Evolutionary conservation across 345 rosid genomes (phyloP), one percentile per base, ranked within the genome.

Genomic region (Luvunga scandens): DNA sequence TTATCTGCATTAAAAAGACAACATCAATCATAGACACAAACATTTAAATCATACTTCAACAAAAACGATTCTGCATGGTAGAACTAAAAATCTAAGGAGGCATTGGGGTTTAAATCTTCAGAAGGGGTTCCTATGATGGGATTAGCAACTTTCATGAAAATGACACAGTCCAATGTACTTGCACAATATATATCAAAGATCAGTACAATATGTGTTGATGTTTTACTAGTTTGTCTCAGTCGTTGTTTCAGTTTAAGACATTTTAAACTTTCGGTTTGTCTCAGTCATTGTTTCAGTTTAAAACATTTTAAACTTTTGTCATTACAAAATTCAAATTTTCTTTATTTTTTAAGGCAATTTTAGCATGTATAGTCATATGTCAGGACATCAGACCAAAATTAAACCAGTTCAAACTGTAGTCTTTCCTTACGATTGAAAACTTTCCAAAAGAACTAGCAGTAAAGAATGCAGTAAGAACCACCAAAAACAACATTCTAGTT

Each of bases 1-100:
- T 92, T 81, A 96, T 94, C 98, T 96, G 93, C 42, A 81, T 76
- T 71, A 55, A 77, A 68, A 39, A 60, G 25, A 81, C 64, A 67
- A 69, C 42, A 25, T 34, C 33, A 68, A 42, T 18, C 36, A 77
- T 33, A 53, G 67, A 13, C 6, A 60, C 61, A 60, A 62, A 39
- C 9, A 38, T 31, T 73, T 24, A 77, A 48, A 64, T 30, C 45
- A 55, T 28, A 28, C 50, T 38, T 38, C 56, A 24, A 61, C 22
- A 4, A 57, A 73, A 14, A 55, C 1, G 45, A 2, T 27, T 27
- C 45, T 42, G 45, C 77, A 39, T 13, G 10, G 67, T 25, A 73
- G 67, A 73, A 62, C 50, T 48, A 36, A 39, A 34, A 48, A 34
- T 33, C 7, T 21, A 61, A 62, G 13, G 55, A 9, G 8, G 16